Base-by-base conservation (phyloP, 352 stramenopile species). In the Phytophthora megakarya region DNA sequence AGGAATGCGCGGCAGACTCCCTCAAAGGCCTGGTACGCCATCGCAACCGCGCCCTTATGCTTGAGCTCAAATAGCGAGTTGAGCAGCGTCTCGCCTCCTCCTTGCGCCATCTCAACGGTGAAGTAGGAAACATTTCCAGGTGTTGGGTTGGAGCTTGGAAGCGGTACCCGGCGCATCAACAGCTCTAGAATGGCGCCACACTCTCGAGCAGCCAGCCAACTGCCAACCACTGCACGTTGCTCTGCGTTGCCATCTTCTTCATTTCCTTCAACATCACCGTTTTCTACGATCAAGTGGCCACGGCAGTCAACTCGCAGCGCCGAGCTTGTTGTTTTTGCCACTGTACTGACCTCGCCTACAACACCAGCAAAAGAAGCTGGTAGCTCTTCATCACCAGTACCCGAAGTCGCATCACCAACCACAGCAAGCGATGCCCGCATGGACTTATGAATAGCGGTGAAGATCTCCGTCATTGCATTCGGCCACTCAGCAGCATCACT, bases 31-130 rank as follows among this genome's bases (percentile, higher is more conserved):
- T 90, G 80, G 50, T 92, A 90, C 22, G 85, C 84, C 45, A 68
- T 93, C n/a, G 86, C 82, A 21, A 97, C 84, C 0, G 88, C 89
- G 2, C 90, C 90, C 57, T 93, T 92, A 75, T 97, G 90, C 55
- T 96, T 96, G 16, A 97, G 75, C 35, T 90, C 81, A 55, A 95
- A 92, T 15, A 97, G 65, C 44, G 88, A 84, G 63, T 93, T 84
- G 5, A 97, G 61, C 16, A 96, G 72, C 46, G 76, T 81, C 47
- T 94, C 85, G 13, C 88, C 90, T 30, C 73, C 74, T 16, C 68
- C 62, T n/a, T 80, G 61, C 7, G 85, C 80, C 55, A 83, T 81
- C 18, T 88, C 76, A 18, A 72, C 65, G 3, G 80, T 73, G 37
- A 89, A 82, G n/a, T 79, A 78, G 19, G 72, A 53, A 8, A 73